Evolutionary conservation across 805 yeast genomes (phyloP).

Genomic region (Candida incommunis): DNA sequence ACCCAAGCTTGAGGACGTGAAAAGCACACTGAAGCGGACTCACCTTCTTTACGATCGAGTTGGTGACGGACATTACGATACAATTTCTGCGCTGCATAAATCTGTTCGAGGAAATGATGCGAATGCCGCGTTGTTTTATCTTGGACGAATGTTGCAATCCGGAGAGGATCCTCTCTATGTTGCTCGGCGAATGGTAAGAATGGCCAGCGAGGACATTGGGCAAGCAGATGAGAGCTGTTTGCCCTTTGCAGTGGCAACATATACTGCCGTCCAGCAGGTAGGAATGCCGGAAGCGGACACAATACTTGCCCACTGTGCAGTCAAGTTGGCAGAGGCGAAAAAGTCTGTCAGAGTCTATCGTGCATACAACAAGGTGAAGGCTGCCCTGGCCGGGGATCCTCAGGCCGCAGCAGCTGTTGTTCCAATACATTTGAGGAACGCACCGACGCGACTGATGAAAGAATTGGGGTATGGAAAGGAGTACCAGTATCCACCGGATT

Average conservation of each 20-base stretch:
- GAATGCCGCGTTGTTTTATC: slow-evolving; percentile 78
- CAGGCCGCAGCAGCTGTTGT: slow-evolving; percentile 47
- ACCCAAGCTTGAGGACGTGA: slow-evolving; percentile 16
- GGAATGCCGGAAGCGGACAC: slow-evolving; percentile 94
- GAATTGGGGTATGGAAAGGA: slow-evolving; percentile 74
- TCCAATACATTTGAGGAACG: slow-evolving; percentile 68
- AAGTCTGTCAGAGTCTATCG: slow-evolving; percentile 80
- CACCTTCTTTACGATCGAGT: slow-evolving; percentile 62
- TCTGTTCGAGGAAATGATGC: slow-evolving; percentile 80
- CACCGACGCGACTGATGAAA: slow-evolving; percentile 85
- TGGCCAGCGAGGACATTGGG: slow-evolving; percentile 93
- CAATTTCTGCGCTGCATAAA: slow-evolving; percentile 92
- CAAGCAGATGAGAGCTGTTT: slow-evolving; percentile 66
- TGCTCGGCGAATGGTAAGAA: slow-evolving; percentile 81
- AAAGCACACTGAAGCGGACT: slow-evolving; percentile 31
- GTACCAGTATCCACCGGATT: slow-evolving; percentile 84
- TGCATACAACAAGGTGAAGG: slow-evolving; percentile 59
- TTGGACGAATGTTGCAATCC: slow-evolving; percentile 77
- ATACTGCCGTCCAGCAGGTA: slow-evolving; percentile 74
- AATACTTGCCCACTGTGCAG: slow-evolving; percentile 82
- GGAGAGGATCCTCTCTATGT: slow-evolving; percentile 91
- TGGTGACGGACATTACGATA: slow-evolving; percentile 90
- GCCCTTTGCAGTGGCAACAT: slow-evolving; percentile 77
- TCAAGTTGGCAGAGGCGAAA: slow-evolving; percentile 71
- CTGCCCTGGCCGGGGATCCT: slow-evolving; percentile 42